Evolutionary conservation across 2,329 filamentous ascomycete genomes (phyloP).

Genomic region (Gnomoniopsis smithogilvyi): DNA sequence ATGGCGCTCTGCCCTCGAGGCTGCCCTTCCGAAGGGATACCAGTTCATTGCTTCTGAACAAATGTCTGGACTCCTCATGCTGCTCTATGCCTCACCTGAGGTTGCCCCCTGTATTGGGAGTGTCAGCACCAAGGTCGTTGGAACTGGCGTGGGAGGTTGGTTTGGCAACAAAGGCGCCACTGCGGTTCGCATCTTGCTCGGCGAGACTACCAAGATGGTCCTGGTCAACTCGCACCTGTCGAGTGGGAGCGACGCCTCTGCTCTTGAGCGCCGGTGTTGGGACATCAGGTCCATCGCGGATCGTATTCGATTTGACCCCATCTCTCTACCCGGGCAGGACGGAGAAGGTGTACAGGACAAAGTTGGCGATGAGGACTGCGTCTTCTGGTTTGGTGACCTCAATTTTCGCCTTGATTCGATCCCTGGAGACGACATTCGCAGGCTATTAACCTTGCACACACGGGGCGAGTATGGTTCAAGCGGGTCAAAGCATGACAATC

Average conservation of each 20-base stretch:
- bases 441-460: conserved; percentile 78
- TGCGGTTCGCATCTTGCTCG: conserved; percentile 75
- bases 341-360: conserved; percentile 62
- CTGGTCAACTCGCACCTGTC: conserved; percentile 92
- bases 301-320: conserved; percentile 75
- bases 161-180: conserved; percentile 96
- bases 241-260: conserved; percentile 74
- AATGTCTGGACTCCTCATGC: conserved; percentile 76
- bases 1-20: conserved; percentile 76
- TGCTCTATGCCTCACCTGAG: conserved; percentile 81
- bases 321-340: conserved; percentile 59
- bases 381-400: conserved; percentile 94
- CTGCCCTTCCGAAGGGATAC: conserved; percentile 75
- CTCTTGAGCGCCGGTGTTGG: conserved; percentile 84
- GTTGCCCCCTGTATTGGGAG: conserved; percentile 73
- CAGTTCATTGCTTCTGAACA: conserved; percentile 76
- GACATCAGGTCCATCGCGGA: conserved; percentile 76
- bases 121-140: conserved; percentile 78
- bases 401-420: conserved; percentile 91
- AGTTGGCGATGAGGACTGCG: conserved; percentile 88
- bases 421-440: conserved; percentile 84
- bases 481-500: conserved; percentile 35
- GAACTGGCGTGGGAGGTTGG: conserved; percentile 87
- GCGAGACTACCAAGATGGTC: conserved; percentile 83
- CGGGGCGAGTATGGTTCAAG: conserved; percentile 69